Percentiles rank a stretch among this genome's conserved stretches.
phyloP scores from a whole-genome alignment of 2,329 filamentous ascomycete species.

The Sordariomycetes sp. region DNA sequence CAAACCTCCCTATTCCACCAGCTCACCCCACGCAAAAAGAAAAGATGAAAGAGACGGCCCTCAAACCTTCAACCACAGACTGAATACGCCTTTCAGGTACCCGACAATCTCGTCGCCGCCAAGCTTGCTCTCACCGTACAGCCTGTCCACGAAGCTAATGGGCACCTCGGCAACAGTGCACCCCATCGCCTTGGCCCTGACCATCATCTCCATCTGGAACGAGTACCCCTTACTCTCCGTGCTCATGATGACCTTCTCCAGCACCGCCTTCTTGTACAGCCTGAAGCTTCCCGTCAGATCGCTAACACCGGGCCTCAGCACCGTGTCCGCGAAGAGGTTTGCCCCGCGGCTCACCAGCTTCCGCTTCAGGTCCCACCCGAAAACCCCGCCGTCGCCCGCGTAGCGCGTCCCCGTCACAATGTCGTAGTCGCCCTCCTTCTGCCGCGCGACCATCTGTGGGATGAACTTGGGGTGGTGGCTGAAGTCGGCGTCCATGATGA shows the following conservation, averaged over 20 bases:
- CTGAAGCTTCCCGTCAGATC: constrained; percentile 92
- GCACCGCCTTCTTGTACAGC: constrained; percentile 80
- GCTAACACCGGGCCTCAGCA: constrained; percentile 84
- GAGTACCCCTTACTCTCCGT: constrained; percentile 96
- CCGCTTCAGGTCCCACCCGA: constrained; percentile 90
- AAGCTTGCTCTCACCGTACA: constrained; percentile 93
- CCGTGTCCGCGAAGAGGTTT: constrained; percentile 91
- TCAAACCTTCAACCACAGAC: constrained; percentile 65
- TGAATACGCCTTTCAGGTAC: constrained; percentile 78
- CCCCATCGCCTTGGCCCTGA: constrained; percentile 90
- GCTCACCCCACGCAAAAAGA: no score
- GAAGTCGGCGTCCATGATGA: constrained; percentile 99
- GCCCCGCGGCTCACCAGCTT: constrained; percentile 77
- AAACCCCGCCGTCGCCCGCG: constrained; percentile 78
- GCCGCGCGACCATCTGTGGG: constrained; percentile 76
- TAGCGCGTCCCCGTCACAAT: constrained; percentile 96
- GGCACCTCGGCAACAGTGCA: constrained; percentile 90
- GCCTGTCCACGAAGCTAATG: constrained; percentile 87
- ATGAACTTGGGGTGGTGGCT: constrained; percentile 99
- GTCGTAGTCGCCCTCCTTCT: constrained; percentile 69
- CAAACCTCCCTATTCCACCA: neutral
- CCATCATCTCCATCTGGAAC: constrained; percentile 99
- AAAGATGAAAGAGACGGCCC: neutral
- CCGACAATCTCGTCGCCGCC: constrained; percentile 93
- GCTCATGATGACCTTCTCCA: constrained; percentile 79